These are phyloP conservation scores for Apiospora sp. DNA, from an alignment of 2,329 filamentous ascomycete species.

Conservation along the genomic window DNA sequence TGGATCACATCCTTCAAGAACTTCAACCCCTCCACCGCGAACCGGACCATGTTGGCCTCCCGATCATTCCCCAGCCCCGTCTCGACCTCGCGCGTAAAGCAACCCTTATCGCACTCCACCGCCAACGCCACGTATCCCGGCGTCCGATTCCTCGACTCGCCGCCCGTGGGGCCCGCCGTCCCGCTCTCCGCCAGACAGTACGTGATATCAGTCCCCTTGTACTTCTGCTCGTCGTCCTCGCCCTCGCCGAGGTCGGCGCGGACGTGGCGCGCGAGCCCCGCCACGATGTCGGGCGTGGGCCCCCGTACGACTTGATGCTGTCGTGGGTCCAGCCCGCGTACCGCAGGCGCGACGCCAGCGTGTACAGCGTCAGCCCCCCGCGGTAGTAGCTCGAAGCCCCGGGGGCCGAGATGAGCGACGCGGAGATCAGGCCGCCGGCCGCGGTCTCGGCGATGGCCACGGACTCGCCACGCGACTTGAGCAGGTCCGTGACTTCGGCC, in stretches of 20 bases:
- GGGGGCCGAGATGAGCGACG: conserved; percentile 63
- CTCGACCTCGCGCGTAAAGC: conserved; percentile 61
- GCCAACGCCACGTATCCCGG: conserved; percentile 71
- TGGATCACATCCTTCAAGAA: conserved; percentile 64
- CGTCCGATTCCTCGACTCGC: conserved; percentile 59
- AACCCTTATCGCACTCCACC: conserved; percentile 61
- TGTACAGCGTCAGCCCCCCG: conserved; percentile 70
- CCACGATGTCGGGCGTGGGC: conserved; percentile 65
- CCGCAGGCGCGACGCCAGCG: conserved; percentile 62
- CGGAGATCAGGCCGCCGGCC: conserved; percentile 68
- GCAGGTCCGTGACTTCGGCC: conserved; percentile 57
- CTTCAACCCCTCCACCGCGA: conserved; percentile 64
- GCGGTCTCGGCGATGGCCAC: conserved; percentile 70
- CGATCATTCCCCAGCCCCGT: conserved; percentile 62
- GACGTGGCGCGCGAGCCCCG: conserved; percentile 62
- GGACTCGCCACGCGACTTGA: conserved; percentile 63
- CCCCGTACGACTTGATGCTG: conserved; percentile 60
- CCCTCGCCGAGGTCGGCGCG: conserved; percentile 54
- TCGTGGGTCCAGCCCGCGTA: conserved; percentile 68
- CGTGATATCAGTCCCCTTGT: conserved; percentile 46
- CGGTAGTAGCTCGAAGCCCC: conserved; percentile 66
- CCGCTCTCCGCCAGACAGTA: conserved; percentile 68
- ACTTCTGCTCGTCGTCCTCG: background rate
- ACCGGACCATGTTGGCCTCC: conserved; percentile 68
- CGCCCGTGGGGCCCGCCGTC: conserved; percentile 70